phyloP scores from a whole-genome alignment of 2,329 filamentous ascomycete genomes.

The Trichophyton benhamiae region DNA sequence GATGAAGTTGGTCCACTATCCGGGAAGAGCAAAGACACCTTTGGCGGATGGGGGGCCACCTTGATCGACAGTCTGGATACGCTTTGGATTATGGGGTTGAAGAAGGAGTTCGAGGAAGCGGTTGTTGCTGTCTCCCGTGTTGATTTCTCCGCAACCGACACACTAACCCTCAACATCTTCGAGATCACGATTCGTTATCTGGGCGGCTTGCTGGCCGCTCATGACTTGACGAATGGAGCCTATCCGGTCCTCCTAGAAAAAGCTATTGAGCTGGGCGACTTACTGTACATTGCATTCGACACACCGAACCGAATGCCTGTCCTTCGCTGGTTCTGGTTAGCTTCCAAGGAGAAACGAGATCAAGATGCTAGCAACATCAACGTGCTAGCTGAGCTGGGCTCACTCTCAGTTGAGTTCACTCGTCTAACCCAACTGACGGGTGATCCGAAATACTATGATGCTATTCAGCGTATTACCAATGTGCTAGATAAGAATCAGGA shows the following conservation, averaged over 20 bases:
- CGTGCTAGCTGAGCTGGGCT: conserved; percentile 28
- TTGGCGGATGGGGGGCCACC: conserved; percentile 51
- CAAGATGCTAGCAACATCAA: conserved; percentile 19
- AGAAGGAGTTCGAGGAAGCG: conserved; percentile 45
- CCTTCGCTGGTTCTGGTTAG: conserved; percentile 16
- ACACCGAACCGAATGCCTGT: conserved; percentile 20
- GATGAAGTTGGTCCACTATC: conserved; percentile 51
- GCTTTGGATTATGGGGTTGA: conserved; percentile 49
- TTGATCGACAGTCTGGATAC: conserved; percentile 50
- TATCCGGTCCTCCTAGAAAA: conserved; percentile 39
- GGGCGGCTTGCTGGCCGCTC: conserved; percentile 42
- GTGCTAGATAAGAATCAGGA: conserved; percentile 24
- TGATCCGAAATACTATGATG: conserved; percentile 29
- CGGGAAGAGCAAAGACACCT: conserved; percentile 42
- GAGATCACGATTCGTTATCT: conserved; percentile 43
- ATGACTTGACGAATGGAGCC: conserved; percentile 36
- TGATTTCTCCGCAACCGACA: conserved; percentile 38
- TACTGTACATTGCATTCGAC: conserved; percentile 38
- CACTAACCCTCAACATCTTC: conserved; percentile 33
- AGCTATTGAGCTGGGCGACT: conserved; percentile 42
- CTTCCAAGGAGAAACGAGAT: conserved; percentile 14
- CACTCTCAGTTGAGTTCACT: conserved; percentile 32
- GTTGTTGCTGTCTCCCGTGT: conserved; percentile 40
- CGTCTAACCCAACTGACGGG: conserved; percentile 29
- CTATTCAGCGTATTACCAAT: conserved; percentile 25